Evolutionary conservation across 148 eudicot genomes (phyloP), one percentile per base, ranked within the genome.

Genomic region (Fallopia convolvulus): DNA sequence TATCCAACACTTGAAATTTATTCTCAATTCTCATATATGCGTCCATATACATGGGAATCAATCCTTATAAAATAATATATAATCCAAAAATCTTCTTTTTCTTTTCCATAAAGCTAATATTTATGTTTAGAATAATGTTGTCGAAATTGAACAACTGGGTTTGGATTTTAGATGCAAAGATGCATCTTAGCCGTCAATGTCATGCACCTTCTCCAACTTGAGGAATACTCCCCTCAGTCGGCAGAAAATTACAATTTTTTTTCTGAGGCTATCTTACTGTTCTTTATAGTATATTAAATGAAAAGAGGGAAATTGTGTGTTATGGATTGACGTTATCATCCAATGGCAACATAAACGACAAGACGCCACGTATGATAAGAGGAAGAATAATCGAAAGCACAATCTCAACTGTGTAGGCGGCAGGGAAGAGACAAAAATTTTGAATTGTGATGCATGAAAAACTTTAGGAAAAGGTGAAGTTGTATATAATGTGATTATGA

Each of bases 351-450:
- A 55, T 55, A 55, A 55, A 53, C 20, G 2, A n/a, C 8, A 5
- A 18, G 7, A 8, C 7, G 61, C 21, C 61, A 55, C 61, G 61
- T 55, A 55, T 15, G 61, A 55, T 20, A 55, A 55, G 15, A 15
- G n/a, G 23, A 55, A 18, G 23, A 55, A 55, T 55, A 55, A 15
- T n/a, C 2, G 61, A 55, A 18, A 55, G 23, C 61, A n/a, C 61
- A n/a, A 18, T 55, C 61, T 55, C 61, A n/a, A 55, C 23, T 55
- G 61, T 55, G 23, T 55, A 55, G 61, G n/a, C 61, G 61, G 61
- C 61, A 55, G 61, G 61, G 7, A 18, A 52, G 58, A 26, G 61
- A 55, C 61, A 55, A 55, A 55, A 15, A 3, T 48, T 11, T 48
- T 48, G 2, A 44, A 44, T 6, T 56, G 63, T 56, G 63, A 56